Base-by-base conservation (phyloP, 345 rosid species). In the Murraya koenigii region DNA sequence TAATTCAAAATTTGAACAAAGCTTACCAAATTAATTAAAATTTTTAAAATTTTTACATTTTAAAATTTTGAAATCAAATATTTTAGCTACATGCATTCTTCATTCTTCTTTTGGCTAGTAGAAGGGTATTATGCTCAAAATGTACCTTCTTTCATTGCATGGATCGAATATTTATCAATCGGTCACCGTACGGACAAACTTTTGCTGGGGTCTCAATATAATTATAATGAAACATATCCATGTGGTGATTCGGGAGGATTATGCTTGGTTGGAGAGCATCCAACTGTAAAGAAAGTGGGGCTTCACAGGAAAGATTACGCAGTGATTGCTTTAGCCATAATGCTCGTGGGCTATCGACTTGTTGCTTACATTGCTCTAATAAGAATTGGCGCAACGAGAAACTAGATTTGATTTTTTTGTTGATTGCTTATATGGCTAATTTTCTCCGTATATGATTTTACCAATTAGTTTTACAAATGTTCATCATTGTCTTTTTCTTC, bases 91-190 rank as follows among this genome's bases (percentile, higher is more conserved):
- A n/a, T n/a, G n/a, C n/a, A n/a, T n/a, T n/a, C n/a, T n/a, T n/a
- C n/a, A n/a, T n/a, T n/a, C n/a, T n/a, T n/a, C n/a, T n/a, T n/a
- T n/a, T n/a, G n/a, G n/a, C n/a, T n/a, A n/a, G 77, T 87, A 2
- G 82, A 90, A 1, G 91, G 89, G 7, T 91, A 67, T 76, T 88
- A 80, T n/a, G 82, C 88, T 15, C 89, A 86, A 66, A 84, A 88
- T 54, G 89, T 89, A 5, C 93, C 93, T 1, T 2, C 66, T 11
- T 89, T 89, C 81, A 79, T 88, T 41, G 59, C 82, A 0, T 91
- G 93, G 93, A 77, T 88, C 35, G 80, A 79, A 80, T 87, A 83
- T 80, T 1, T 89, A 2, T 88, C 91, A 2, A 68, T 83, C 0
- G 79, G 79, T 71, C 78, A 89, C 58, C 72, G 89, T 78, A 72